phyloP scores from a whole-genome alignment of 495 filamentous ascomycete species.

The Aspergillus indologenus region DNA sequence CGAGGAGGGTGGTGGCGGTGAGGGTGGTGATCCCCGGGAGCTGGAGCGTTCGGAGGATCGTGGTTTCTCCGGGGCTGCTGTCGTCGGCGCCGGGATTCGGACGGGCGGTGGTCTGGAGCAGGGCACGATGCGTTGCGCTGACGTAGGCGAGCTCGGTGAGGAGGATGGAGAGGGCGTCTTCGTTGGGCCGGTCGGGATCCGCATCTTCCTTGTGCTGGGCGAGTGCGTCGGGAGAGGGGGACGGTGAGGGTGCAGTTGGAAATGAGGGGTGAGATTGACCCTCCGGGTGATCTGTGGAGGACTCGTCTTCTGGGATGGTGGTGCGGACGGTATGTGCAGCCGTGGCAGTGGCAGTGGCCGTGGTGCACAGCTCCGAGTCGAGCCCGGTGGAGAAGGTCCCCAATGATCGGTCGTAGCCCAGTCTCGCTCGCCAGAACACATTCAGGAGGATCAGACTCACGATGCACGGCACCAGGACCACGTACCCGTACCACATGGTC shows the following conservation, averaged over 20 bases:
- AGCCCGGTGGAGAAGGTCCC: not conserved
- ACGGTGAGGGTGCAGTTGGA: not conserved
- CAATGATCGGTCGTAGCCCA: constrained; percentile 47
- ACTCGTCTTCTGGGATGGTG: not conserved
- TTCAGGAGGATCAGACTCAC: constrained; percentile 40
- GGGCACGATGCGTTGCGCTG: not conserved
- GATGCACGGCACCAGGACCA: constrained; percentile 48
- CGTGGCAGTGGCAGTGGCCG: not conserved
- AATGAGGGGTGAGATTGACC: not conserved
- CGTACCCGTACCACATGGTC: constrained; percentile 49
- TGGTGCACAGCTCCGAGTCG: constrained; percentile 10
- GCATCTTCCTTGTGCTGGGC: not conserved
- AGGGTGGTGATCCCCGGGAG: not conserved
- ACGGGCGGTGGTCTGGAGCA: not conserved
- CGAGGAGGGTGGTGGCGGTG: not conserved
- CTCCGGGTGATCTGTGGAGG: not conserved
- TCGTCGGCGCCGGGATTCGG: not conserved
- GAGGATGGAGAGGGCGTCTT: not conserved
- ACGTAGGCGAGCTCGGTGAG: not conserved
- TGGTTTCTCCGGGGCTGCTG: not conserved
- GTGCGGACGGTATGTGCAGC: not conserved
- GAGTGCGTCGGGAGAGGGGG: not conserved
- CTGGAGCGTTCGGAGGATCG: not conserved
- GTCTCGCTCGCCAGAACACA: constrained; percentile 41
- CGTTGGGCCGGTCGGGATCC: not conserved